These are phyloP conservation scores for Candida succiphila DNA, from an alignment of 805 yeast genomes.

Conservation along the genomic window DNA sequence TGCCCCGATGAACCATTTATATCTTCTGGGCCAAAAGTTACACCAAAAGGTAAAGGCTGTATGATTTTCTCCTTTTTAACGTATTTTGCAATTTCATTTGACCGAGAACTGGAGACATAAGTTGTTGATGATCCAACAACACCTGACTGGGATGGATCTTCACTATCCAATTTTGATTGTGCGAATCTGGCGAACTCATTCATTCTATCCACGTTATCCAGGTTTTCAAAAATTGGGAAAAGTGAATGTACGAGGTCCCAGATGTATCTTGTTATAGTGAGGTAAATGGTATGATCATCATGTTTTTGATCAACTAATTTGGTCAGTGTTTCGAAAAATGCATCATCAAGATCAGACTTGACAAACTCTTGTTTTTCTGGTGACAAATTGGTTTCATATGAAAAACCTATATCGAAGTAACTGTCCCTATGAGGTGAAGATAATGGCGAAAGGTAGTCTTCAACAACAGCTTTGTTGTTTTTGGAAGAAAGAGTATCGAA, in stretches of 20 bases:
- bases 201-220: slow-evolving; percentile 8
- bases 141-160: too few species aligned
- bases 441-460: background rate
- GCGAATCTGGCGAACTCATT: slow-evolving; percentile 14
- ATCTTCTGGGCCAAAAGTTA: slow-evolving; percentile 10
- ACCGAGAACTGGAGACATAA: background rate
- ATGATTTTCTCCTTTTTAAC: slow-evolving; percentile 14
- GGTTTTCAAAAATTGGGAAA: slow-evolving; percentile 15
- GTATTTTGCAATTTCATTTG: slow-evolving; percentile 13
- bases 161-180: slow-evolving; percentile 9
- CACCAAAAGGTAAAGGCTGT: slow-evolving; percentile 19
- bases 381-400: background rate
- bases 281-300: slow-evolving; percentile 19
- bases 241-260: slow-evolving; percentile 11
- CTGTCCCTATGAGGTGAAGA: slow-evolving; percentile 2
- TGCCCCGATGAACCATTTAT: too few species aligned
- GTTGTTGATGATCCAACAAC: slow-evolving; percentile 2
- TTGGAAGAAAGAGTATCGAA: background rate
- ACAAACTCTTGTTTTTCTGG: background rate
- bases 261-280: slow-evolving; percentile 12
- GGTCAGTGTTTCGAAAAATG: slow-evolving; percentile 8
- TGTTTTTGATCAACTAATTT: slow-evolving; percentile 15
- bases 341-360: slow-evolving; percentile 13
- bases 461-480: background rate
- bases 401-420: slow-evolving; percentile 16